These are phyloP conservation scores for Pseudevernia furfuracea DNA, from an alignment of 495 filamentous ascomycete species.

Conservation along the genomic window DNA sequence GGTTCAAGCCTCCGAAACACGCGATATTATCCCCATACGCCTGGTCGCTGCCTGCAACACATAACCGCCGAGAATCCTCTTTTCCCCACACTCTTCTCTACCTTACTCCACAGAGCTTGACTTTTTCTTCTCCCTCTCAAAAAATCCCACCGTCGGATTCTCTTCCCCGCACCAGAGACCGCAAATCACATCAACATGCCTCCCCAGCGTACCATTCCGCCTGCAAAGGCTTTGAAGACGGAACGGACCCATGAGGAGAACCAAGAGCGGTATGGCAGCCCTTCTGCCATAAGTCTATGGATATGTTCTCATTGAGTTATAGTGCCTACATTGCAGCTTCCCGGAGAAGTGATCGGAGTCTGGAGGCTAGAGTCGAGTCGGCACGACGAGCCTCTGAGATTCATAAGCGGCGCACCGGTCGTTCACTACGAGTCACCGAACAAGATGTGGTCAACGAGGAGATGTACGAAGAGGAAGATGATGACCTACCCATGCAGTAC, in stretches of 20 bases:
- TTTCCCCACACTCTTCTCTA: not conserved
- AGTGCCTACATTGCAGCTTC: conserved; percentile 94
- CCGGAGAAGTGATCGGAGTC: conserved; percentile 76
- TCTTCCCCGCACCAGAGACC: not conserved
- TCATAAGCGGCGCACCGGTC: conserved; percentile 83
- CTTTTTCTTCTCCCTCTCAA: not conserved
- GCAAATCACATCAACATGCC: conserved; percentile 32
- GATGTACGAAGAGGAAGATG: conserved; percentile 97
- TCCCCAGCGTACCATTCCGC: conserved; percentile 36
- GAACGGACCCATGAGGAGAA: conserved; percentile 81
- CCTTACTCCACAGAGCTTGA: not conserved
- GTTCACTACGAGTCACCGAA: conserved; percentile 72
- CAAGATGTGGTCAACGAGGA: conserved; percentile 87
- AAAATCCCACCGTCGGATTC: not conserved
- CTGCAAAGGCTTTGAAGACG: conserved; percentile 49
- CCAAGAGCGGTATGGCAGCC: conserved; percentile 61
- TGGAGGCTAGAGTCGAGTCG: conserved; percentile 86
- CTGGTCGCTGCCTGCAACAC: not conserved
- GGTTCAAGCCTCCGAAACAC: conserved; percentile 5
- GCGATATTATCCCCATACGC: conserved; percentile 1
- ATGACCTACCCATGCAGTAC: conserved; percentile 45
- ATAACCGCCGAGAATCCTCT: conserved; percentile 4
- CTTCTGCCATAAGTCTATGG: not conserved
- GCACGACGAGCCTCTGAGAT: conserved; percentile 81
- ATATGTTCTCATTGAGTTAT: conserved; percentile 19